These are phyloP conservation scores for Tubosaeta brunneosetosa DNA, from an alignment of 768 basidiomycete species.

Conservation along the genomic window DNA sequence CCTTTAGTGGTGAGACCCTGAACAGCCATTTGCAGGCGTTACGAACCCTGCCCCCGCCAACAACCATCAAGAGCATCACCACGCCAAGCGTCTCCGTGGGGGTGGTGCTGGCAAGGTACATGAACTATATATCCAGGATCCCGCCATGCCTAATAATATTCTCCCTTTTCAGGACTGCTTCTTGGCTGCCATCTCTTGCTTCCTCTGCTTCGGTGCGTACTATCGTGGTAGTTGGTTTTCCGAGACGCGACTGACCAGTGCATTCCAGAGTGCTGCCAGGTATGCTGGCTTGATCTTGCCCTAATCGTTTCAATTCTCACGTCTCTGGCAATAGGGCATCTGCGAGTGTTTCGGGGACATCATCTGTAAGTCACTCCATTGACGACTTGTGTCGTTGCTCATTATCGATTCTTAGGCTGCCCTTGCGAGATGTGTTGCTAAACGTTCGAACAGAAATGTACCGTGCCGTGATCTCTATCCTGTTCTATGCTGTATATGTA, in stretches of 20 bases:
- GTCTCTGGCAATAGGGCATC: slow-evolving; percentile 43
- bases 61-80: slow-evolving; percentile 38
- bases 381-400: neutral
- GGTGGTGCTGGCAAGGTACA: slow-evolving; percentile 65
- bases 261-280: slow-evolving; percentile 63
- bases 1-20: neutral
- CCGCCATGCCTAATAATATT: neutral
- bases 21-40: slow-evolving; percentile 32
- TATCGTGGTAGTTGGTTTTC: neutral
- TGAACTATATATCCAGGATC: neutral
- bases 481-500: slow-evolving; percentile 14
- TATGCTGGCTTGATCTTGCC: slow-evolving; percentile 16
- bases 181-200: slow-evolving; percentile 56
- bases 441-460: slow-evolving; percentile 12
- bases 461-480: slow-evolving; percentile 1
- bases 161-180: slow-evolving; percentile 53
- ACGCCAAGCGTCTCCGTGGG: slow-evolving; percentile 59
- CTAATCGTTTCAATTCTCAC: slow-evolving; percentile 1
- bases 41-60: slow-evolving; percentile 42
- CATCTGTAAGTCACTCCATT: slow-evolving; percentile 46
- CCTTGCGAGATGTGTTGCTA: slow-evolving; percentile 78
- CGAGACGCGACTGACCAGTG: neutral
- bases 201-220: slow-evolving; percentile 66
- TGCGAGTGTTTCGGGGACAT: slow-evolving; percentile 71
- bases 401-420: slow-evolving; percentile 46